These are phyloP conservation scores for Phaseolus lunatus DNA, from an alignment of 306 rosid species.

Conservation along the genomic window DNA sequence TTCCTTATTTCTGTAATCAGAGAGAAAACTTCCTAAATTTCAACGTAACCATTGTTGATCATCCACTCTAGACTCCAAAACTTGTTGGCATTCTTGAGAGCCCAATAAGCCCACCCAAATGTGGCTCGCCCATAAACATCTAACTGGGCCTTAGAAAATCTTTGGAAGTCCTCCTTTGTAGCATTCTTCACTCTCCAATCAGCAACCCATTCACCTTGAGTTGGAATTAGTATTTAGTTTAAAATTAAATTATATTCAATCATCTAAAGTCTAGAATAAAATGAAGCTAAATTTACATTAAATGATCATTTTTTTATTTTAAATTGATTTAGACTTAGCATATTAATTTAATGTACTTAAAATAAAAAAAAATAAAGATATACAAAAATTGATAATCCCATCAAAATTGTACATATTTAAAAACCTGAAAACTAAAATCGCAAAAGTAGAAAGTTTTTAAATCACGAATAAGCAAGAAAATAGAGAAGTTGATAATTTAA, in stretches of 20 bases:
- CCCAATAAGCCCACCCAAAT: slow-evolving; percentile 87
- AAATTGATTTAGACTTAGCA: no score
- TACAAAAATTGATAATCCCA: no score
- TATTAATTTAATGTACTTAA: no score
- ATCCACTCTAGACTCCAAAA: slow-evolving; percentile 79
- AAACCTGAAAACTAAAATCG: no score
- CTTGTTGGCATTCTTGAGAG: slow-evolving; percentile 61
- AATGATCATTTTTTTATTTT: no score
- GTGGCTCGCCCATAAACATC: slow-evolving; percentile 63
- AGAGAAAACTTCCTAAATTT: slow-evolving; percentile 28
- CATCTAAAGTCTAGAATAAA: neutral
- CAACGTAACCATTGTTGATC: slow-evolving; percentile 68
- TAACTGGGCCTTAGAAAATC: slow-evolving; percentile 62
- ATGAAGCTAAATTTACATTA: neutral
- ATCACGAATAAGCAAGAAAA: no score
- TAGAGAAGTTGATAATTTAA: no score
- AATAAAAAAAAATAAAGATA: no score
- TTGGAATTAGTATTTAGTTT: neutral
- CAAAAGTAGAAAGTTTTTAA: no score
- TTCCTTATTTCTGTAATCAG: no score
- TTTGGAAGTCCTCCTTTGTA: slow-evolving; percentile 63
- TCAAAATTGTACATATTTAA: no score
- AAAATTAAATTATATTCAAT: neutral
- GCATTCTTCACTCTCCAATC: slow-evolving; percentile 65
- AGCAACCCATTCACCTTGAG: slow-evolving; percentile 77